Evolutionary conservation across 2,329 filamentous ascomycete genomes (phyloP).

Genomic region (Amauroascus niger): DNA sequence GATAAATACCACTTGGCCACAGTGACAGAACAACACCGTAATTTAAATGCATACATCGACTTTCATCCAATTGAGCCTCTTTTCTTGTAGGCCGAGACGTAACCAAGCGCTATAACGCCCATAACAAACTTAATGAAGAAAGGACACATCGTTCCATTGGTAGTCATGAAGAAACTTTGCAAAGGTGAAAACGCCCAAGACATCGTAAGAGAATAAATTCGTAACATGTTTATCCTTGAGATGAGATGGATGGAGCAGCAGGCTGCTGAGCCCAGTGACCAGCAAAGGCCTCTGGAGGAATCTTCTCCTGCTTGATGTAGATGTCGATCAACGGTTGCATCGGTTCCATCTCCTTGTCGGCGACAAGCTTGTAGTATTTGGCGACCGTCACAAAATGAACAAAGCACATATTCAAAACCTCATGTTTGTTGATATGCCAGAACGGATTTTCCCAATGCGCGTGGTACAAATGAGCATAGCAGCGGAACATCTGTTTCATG

Average conservation of each 20-base stretch:
- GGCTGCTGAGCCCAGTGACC: conserved; percentile 36
- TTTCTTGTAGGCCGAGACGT: neutral
- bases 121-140: neutral
- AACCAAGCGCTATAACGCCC: conserved; percentile 11
- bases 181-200: conserved; percentile 8
- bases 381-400: conserved; percentile 74
- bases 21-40: conserved; percentile 10
- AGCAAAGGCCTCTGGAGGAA: conserved; percentile 56
- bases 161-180: conserved; percentile 7
- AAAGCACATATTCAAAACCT: conserved; percentile 79
- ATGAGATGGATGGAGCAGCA: neutral
- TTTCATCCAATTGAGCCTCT: conserved; percentile 4
- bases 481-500: conserved; percentile 96
- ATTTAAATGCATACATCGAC: conserved; percentile 11
- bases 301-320: conserved; percentile 79
- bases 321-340: conserved; percentile 92
- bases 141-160: conserved; percentile 7
- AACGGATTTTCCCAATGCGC: conserved; percentile 81
- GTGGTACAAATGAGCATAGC: conserved; percentile 97
- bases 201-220: neutral
- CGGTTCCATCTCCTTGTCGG: conserved; percentile 82
- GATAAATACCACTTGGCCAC: conserved; percentile 7
- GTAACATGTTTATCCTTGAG: conserved; percentile 7
- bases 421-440: conserved; percentile 61
- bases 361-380: conserved; percentile 72